Percentiles rank a stretch among this genome's conserved stretches.
Evolutionary conservation across 2,329 filamentous ascomycete genomes (phyloP).

Genomic region (Domatiomyces globalis): DNA sequence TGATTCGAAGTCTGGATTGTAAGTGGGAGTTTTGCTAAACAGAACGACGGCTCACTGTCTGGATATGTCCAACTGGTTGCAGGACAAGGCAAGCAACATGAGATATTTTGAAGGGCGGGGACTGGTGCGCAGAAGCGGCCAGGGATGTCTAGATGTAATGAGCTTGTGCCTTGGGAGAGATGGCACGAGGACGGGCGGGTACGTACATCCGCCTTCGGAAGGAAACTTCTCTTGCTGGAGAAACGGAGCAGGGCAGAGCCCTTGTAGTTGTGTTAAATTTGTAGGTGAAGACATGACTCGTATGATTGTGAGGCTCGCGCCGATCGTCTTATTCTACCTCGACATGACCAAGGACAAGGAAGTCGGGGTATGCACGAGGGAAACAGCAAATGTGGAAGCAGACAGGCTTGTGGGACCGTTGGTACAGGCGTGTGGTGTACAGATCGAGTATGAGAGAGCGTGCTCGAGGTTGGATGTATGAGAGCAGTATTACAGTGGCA

Average conservation of each 20-base stretch:
- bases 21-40: neutral
- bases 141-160: constrained; percentile 37
- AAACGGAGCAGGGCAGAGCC: constrained; percentile 55
- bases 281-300: neutral
- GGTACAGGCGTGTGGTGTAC: neutral
- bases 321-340: neutral
- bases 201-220: constrained; percentile 51
- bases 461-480: neutral
- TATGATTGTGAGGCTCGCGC: neutral
- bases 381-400: neutral
- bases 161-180: constrained; percentile 2
- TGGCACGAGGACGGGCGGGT: neutral
- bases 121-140: constrained; percentile 47
- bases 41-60: constrained; percentile 31
- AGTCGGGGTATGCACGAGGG: neutral
- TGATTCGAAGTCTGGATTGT: constrained; percentile 33
- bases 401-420: neutral
- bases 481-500: neutral
- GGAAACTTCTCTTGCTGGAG: constrained; percentile 49
- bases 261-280: constrained; percentile 18
- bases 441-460: neutral
- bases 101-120: constrained; percentile 33
- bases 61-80: constrained; percentile 62
- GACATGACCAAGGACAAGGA: neutral
- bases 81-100: constrained; percentile 85